These are phyloP conservation scores for Phaffia australis DNA, from an alignment of 768 basidiomycete genomes.

Conservation along the genomic window DNA sequence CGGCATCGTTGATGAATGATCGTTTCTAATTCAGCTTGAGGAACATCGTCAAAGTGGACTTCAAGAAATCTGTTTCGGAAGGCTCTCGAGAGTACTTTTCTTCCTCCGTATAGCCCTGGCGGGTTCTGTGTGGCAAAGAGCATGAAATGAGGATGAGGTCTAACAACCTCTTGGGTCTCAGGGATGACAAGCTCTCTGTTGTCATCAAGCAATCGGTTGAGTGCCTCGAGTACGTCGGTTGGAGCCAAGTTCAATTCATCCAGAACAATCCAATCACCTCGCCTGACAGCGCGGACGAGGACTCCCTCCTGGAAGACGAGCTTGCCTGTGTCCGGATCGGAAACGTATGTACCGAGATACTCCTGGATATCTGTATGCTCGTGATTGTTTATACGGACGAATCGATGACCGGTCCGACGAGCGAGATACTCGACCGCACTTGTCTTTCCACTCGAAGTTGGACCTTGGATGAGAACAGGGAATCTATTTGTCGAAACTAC, in stretches of 20 bases:
- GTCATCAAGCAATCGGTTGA: slow-evolving; percentile 92
- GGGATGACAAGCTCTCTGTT: slow-evolving; percentile 92
- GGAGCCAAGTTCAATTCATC: slow-evolving; percentile 97
- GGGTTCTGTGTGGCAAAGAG: slow-evolving; percentile 98
- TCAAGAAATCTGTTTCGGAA: slow-evolving; percentile 96
- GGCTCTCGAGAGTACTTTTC: slow-evolving; percentile 87
- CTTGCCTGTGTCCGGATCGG: slow-evolving; percentile 84
- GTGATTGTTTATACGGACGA: slow-evolving; percentile 98
- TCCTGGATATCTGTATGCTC: slow-evolving; percentile 99
- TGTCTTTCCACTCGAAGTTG: slow-evolving; percentile 95
- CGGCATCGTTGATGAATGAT: slow-evolving; percentile 86
- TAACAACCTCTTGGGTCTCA: slow-evolving; percentile 88
- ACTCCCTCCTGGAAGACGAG: slow-evolving; percentile 89
- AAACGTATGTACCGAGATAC: slow-evolving; percentile 91
- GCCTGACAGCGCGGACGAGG: slow-evolving; percentile 76
- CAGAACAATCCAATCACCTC: slow-evolving; percentile 94
- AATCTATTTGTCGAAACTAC: slow-evolving; percentile 79
- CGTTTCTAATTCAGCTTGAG: slow-evolving; percentile 80
- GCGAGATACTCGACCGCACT: slow-evolving; percentile 94
- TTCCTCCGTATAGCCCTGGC: slow-evolving; percentile 84
- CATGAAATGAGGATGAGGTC: slow-evolving; percentile 91
- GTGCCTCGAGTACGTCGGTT: slow-evolving; percentile 91
- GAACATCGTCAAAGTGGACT: slow-evolving; percentile 94
- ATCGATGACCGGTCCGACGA: slow-evolving; percentile 79
- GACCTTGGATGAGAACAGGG: slow-evolving; percentile 93